Evolutionary conservation across 768 basidiomycete species (phyloP).

Genomic region (Pulveroboletus frians): DNA sequence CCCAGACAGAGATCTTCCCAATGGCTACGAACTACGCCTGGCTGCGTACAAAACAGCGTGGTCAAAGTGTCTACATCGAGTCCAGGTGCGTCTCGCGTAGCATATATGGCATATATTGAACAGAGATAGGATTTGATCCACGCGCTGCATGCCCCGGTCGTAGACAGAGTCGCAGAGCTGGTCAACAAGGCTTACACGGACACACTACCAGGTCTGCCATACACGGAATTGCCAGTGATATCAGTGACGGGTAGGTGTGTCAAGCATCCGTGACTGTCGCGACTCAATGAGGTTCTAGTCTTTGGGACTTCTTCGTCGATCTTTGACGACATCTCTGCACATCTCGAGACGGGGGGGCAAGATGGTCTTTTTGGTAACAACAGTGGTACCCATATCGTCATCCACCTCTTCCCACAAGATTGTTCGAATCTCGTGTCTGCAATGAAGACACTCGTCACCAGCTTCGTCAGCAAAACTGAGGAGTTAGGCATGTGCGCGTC

Average conservation of each 20-base stretch:
- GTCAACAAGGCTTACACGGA: constrained; percentile 43
- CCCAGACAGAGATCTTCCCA: constrained; percentile 26
- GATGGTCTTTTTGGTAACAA: constrained; percentile 21
- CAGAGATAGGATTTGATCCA: constrained; percentile 40
- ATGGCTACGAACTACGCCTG: constrained; percentile 40
- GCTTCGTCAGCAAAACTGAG: constrained; percentile 43
- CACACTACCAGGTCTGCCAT: constrained; percentile 51
- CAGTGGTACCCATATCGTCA: constrained; percentile 28
- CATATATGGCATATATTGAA: constrained; percentile 1
- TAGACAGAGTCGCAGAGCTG: constrained; percentile 38
- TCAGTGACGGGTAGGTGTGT: constrained; percentile 46
- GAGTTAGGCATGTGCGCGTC: constrained; percentile 26
- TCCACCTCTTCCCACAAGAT: constrained; percentile 56
- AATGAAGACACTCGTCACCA: constrained; percentile 52
- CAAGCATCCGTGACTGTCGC: neutral
- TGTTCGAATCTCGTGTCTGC: constrained; percentile 45
- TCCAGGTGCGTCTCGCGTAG: constrained; percentile 42
- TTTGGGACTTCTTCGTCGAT: constrained; percentile 43
- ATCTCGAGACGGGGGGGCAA: constrained; percentile 29
- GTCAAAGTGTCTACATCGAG: constrained; percentile 50
- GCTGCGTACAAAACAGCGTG: constrained; percentile 53
- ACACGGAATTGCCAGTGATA: constrained; percentile 55
- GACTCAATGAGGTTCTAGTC: constrained; percentile 28
- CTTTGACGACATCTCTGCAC: constrained; percentile 39
- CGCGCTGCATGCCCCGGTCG: constrained; percentile 45